phyloP scores from a whole-genome alignment of 257 asterid species.

The Haberlea rhodopensis region DNA sequence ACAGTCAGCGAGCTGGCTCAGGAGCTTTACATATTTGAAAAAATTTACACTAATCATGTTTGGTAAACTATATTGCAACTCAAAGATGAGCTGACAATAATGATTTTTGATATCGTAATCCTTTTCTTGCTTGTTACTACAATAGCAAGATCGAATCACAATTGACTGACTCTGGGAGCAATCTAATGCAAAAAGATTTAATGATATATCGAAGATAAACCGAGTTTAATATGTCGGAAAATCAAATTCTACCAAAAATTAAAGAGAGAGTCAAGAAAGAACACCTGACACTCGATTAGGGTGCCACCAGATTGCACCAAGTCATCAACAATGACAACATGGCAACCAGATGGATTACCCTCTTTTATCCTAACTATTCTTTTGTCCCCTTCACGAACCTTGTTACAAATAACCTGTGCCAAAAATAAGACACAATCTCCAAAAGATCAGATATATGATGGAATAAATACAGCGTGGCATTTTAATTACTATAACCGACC shows the following conservation, averaged over 20 bases:
- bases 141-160: background rate
- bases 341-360: conserved; percentile 89
- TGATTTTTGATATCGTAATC: too few relatives aligned
- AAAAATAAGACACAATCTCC: conserved; percentile 8
- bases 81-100: too few relatives aligned
- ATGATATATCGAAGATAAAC: background rate
- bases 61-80: too few relatives aligned
- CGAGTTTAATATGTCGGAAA: background rate
- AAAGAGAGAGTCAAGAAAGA: conserved; percentile 23
- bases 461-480: too few relatives aligned
- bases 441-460: background rate
- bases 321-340: conserved; percentile 95
- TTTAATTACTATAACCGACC: conserved; percentile 35
- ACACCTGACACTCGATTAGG: conserved; percentile 91
- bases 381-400: conserved; percentile 96
- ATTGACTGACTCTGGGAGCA: background rate
- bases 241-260: background rate
- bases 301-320: conserved; percentile 97
- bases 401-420: conserved; percentile 79
- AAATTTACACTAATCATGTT: too few relatives aligned
- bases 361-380: conserved; percentile 89
- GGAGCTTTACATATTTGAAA: too few relatives aligned
- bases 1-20: too few relatives aligned
- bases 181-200: too few relatives aligned
- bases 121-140: background rate